Base-by-base conservation (phyloP, 2,329 filamentous ascomycete species). In the Fusarium buharicum region DNA sequence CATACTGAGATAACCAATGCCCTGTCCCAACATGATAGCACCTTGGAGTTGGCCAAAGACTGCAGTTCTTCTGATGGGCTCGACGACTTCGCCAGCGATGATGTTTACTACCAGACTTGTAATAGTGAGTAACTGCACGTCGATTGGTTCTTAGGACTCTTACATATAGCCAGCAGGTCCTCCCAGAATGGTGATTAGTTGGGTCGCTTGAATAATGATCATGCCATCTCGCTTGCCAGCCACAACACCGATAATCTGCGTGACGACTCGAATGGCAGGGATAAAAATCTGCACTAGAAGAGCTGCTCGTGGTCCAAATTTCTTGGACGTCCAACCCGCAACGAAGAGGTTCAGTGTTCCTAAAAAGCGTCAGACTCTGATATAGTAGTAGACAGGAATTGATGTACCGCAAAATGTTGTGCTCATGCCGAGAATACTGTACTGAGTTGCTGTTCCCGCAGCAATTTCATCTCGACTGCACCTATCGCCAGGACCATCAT, bases 131-230 rank as follows among this genome's bases (percentile, higher is more conserved):
- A n/a, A 10, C 4, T 34, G 9, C 24, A 1, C 3, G 0, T 1
- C 3, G 2, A 2, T 2, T 4, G 7, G 5, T 13, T 1, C 2
- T 8, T 0, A 1, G 27, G 17, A 28, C 1, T 16, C 76, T 60
- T 51, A 79, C 76, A 91, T 82, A 67, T 90, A 91, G 0, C 89
- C 89, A 0, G 84, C 84, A 0, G 89, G 89, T 0, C 89, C 89
- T 0, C 89, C 89, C 3, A 91, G 63, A 14, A 91, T 78, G 0
- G 87, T 90, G 50, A 91, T 87, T 14, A 88, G 75, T 75, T 92
- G 89, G 0, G 85, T 88, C 22, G 76, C 75, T 72, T 92, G 89
- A 27, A 91, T 84, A 24, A 91, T 87, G 13, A 86, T 75, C 66
- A 91, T 90, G n/a, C 89, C 89, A 0, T 77, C 62, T 3, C 76